These are phyloP conservation scores for Trichophyton schoenleinii DNA, from an alignment of 2,329 filamentous ascomycete genomes.

Conservation along the genomic window DNA sequence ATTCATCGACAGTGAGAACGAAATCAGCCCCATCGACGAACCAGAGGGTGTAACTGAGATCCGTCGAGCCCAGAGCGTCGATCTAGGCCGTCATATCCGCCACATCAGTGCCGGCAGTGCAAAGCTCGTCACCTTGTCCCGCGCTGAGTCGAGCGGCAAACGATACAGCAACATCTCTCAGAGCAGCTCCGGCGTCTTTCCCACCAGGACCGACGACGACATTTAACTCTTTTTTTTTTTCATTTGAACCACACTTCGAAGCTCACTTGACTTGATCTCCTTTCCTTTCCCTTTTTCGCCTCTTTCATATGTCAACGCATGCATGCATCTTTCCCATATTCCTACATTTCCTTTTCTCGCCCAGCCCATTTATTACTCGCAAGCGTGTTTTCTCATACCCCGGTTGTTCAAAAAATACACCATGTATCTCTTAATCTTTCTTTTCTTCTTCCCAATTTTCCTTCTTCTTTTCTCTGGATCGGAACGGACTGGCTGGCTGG, in stretches of 20 bases:
- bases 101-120: slow-evolving; percentile 69
- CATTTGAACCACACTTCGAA: neutral
- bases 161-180: slow-evolving; percentile 9
- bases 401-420: neutral
- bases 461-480: neutral
- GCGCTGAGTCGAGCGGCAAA: slow-evolving; percentile 20
- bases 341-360: neutral
- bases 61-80: slow-evolving; percentile 59
- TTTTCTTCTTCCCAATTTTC: neutral
- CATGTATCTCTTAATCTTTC: neutral
- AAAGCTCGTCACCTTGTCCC: slow-evolving; percentile 56
- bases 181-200: slow-evolving; percentile 7
- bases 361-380: neutral
- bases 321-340: neutral
- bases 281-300: neutral
- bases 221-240: neutral
- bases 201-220: neutral
- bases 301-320: slow-evolving; percentile 6
- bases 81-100: slow-evolving; percentile 53
- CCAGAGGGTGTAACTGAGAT: slow-evolving; percentile 24
- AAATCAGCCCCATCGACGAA: slow-evolving; percentile 25
- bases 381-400: neutral
- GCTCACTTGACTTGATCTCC: neutral
- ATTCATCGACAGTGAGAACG: slow-evolving; percentile 28
- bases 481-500: neutral